These are phyloP conservation scores for Digitaria exilis DNA, from an alignment of 202 grass and related monocot genomes.

Conservation along the genomic window DNA sequence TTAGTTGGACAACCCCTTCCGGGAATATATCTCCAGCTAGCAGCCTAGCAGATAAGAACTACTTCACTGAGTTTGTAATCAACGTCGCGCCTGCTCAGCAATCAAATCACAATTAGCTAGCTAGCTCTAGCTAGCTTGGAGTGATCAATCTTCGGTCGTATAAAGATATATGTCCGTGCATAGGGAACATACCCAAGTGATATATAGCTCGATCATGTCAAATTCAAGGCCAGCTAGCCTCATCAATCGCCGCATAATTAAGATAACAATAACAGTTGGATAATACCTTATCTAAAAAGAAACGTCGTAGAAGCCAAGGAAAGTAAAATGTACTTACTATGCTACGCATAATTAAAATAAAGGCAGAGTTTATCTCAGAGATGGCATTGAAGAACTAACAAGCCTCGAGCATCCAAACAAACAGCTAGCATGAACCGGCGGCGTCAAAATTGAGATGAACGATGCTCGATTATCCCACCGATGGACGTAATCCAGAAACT, in stretches of 20 bases:
- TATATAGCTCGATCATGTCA: background rate
- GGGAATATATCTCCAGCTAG: background rate
- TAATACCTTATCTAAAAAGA: background rate
- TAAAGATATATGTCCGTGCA: background rate
- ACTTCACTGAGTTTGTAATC: background rate
- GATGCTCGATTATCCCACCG: constrained; percentile 4
- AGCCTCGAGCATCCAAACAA: background rate
- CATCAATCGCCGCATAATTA: constrained; percentile 1
- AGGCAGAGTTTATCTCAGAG: background rate
- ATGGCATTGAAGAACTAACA: background rate
- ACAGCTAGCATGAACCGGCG: background rate
- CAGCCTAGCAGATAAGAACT: background rate
- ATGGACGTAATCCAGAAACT: background rate
- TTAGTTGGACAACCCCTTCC: background rate
- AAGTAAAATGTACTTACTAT: background rate
- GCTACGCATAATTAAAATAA: no score
- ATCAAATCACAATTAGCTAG: background rate
- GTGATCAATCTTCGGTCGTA: background rate
- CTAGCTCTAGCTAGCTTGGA: no score
- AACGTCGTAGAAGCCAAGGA: background rate
- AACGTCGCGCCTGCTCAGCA: background rate
- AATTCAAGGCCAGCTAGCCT: background rate
- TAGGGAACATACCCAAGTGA: background rate
- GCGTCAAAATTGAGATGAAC: background rate
- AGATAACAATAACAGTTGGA: constrained; percentile 1